Evolutionary conservation across 176 grass and related monocot species (phyloP), one percentile per base, ranked within the genome.

Genomic region (Musa schizocarpa): DNA sequence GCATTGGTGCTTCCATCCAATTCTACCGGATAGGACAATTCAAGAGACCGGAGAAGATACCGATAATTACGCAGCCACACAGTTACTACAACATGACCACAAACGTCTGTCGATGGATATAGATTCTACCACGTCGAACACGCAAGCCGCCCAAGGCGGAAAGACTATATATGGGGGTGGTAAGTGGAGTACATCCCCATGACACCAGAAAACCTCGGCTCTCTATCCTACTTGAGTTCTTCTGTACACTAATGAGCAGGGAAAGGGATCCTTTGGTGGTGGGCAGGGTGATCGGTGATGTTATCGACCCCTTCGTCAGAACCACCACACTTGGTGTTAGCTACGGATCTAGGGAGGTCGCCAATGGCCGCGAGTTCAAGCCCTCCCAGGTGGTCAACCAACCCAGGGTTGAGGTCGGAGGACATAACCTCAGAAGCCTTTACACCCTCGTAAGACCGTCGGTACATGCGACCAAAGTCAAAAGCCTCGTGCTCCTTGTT

Each of bases 221-320:
- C 26, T 34, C 53, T 5, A 7, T 20, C 14, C 6, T 1, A 13
- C 11, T 11, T 34, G 53, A 24, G 23, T 21, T 51, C 50, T 19
- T 27, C 4, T 5, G 34, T 4, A 4, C 6, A 79, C 85, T 75
- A 76, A 84, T 76, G 82, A 70, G 71, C n/a, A 90, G 87, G 72
- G 78, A 85, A 10, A 85, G 90, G 53, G 90, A 97, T 53, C 63
- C 94, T 17, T 68, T 97, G 71, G 88, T 85, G 5, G 81, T 97
- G n/a, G 90, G 88, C 13, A 89, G 90, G 85, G 90, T 97, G 43
- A 79, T 97, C 23, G 90, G 94, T 20, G 94, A 97, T 61, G 90
- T 97, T 79, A 61, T 97, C 1, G 94, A 97, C 84, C 71, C 51
- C 5, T 97, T 93, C 85, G 68, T 82, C 54, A 77, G 85, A 10